Percentiles rank a stretch among this genome's conserved stretches.
Conservation (phyloP, 129 eudicot genomes). For the Cynara cardunculus region DNA sequence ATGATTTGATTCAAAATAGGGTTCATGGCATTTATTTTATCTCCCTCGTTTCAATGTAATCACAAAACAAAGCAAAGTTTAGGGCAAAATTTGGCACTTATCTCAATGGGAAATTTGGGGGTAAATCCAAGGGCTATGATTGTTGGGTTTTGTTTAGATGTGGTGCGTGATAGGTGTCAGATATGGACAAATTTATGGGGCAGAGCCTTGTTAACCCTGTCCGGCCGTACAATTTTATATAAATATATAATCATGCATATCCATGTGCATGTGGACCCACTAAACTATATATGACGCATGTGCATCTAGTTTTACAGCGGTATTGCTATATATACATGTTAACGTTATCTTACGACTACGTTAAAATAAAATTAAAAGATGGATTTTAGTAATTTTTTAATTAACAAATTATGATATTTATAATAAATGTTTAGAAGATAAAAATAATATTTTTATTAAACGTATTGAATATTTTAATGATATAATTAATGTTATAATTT, state of each 20-base stretch:
- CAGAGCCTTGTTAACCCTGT: slow-evolving; percentile 18
- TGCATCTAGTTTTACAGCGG: neutral
- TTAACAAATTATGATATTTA: no score
- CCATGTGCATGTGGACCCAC: neutral
- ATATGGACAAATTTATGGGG: slow-evolving; percentile 35
- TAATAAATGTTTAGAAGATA: no score
- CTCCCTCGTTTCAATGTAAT: neutral
- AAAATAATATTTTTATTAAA: no score
- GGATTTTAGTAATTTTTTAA: no score
- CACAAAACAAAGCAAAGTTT: neutral
- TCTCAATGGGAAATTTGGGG: neutral
- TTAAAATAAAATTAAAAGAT: no score
- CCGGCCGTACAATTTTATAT: slow-evolving; percentile 19
- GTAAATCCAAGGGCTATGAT: slow-evolving; percentile 17
- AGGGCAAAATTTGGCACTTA: neutral
- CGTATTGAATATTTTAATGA: no score
- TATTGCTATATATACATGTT: no score
- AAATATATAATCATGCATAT: neutral
- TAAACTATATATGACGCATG: neutral
- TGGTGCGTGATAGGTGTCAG: slow-evolving; percentile 7
- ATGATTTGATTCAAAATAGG: neutral
- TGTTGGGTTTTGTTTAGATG: neutral
- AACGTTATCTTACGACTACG: no score
- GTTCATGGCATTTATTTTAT: neutral
- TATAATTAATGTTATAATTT: no score